Percentiles rank a stretch among this genome's conserved stretches.
Evolutionary conservation across 2,329 filamentous ascomycete genomes (phyloP).

Genomic region (Penicillium nordicum): DNA sequence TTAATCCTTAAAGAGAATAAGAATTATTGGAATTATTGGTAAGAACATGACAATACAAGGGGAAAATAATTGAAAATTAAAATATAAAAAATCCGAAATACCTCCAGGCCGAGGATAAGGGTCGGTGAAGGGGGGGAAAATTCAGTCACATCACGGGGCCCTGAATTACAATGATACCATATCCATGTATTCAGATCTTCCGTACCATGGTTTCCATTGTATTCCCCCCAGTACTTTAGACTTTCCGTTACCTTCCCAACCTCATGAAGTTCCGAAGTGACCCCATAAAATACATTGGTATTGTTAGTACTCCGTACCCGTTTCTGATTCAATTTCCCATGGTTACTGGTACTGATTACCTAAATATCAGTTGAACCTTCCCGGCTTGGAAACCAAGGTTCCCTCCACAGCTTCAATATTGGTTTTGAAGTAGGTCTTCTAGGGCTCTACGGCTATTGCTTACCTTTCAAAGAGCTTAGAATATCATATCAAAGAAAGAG

Average conservation of each 20-base stretch:
- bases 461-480: background rate
- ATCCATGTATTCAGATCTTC: background rate
- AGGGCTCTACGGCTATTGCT: background rate
- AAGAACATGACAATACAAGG: constrained; percentile 13
- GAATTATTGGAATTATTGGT: constrained; percentile 12
- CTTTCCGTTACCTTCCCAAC: background rate
- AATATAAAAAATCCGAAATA: constrained; percentile 11
- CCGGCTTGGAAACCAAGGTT: background rate
- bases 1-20: constrained; percentile 6
- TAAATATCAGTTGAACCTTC: background rate
- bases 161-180: constrained; percentile 3
- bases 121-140: constrained; percentile 22
- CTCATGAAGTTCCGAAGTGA: background rate
- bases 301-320: constrained; percentile 20
- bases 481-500: background rate
- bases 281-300: constrained; percentile 9
- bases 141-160: constrained; percentile 27
- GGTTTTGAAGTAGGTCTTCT: background rate
- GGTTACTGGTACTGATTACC: background rate
- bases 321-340: constrained; percentile 18
- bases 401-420: background rate
- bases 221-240: constrained; percentile 10
- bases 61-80: background rate
- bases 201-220: constrained; percentile 6
- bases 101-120: constrained; percentile 6